These are phyloP conservation scores for Aspergillus funiculosus DNA, from an alignment of 495 filamentous ascomycete genomes.

Conservation along the genomic window DNA sequence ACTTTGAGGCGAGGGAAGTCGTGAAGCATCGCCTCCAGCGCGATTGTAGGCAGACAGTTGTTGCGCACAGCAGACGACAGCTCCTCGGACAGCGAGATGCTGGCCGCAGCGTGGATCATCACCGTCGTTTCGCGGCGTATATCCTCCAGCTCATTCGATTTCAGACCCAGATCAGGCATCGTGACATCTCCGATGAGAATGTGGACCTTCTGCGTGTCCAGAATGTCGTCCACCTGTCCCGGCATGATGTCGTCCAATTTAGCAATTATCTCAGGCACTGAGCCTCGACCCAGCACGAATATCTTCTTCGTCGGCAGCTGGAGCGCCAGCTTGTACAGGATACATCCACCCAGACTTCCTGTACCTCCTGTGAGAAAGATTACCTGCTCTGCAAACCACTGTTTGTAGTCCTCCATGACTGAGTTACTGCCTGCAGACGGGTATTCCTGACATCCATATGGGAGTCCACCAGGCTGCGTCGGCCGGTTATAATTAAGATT, in stretches of 20 bases:
- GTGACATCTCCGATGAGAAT: slow-evolving; percentile 19
- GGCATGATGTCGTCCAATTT: slow-evolving; percentile 21
- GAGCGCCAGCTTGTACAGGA: slow-evolving; percentile 22
- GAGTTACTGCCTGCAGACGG: too few relatives aligned
- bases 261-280: slow-evolving; percentile 9
- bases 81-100: slow-evolving; percentile 13
- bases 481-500: too few relatives aligned
- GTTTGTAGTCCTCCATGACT: background rate
- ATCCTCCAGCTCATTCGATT: background rate
- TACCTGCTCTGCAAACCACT: slow-evolving; percentile 15
- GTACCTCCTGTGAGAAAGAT: slow-evolving; percentile 23
- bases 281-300: slow-evolving; percentile 15
- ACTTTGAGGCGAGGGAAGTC: slow-evolving; percentile 9
- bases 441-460: too few relatives aligned
- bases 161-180: slow-evolving; percentile 9
- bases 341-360: slow-evolving; percentile 20
- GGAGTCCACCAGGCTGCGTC: too few relatives aligned
- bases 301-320: slow-evolving; percentile 19
- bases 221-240: slow-evolving; percentile 17
- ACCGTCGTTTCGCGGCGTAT: slow-evolving; percentile 13
- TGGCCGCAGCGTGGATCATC: slow-evolving; percentile 16
- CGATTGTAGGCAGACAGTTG: slow-evolving; percentile 11
- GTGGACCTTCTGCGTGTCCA: slow-evolving; percentile 16
- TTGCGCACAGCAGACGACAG: slow-evolving; percentile 6
- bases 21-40: background rate